Conservation (phyloP, 345 rosid genomes). For the Diplotaxis tenuifolia region DNA sequence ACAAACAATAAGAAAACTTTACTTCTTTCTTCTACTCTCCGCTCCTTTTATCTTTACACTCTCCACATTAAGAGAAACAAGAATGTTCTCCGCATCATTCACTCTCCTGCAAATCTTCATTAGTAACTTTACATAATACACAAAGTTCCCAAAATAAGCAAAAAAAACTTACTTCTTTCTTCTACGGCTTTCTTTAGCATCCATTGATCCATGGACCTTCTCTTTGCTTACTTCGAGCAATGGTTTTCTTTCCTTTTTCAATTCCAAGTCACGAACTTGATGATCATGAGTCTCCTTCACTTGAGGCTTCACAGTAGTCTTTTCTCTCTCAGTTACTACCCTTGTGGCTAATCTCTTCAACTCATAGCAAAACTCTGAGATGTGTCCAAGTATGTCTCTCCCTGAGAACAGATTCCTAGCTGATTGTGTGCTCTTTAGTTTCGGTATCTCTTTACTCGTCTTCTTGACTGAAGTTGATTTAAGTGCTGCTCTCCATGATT, state of each 20-base stretch:
- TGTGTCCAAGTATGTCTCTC: constrained; percentile 66
- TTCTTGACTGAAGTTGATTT: constrained; percentile 64
- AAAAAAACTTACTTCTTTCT: constrained; percentile 51
- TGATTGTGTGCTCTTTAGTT: constrained; percentile 69
- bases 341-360: constrained; percentile 74
- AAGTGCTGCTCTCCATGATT: constrained; percentile 47
- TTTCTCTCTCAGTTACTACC: constrained; percentile 58
- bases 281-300: constrained; percentile 34
- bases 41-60: constrained; percentile 49
- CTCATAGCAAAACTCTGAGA: constrained; percentile 78
- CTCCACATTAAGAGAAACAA: constrained; percentile 51
- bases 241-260: constrained; percentile 57
- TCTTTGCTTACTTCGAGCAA: constrained; percentile 46
- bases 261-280: constrained; percentile 36
- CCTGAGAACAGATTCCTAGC: constrained; percentile 81
- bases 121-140: neutral
- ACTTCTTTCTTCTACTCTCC: constrained; percentile 52
- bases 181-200: constrained; percentile 45
- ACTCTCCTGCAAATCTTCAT: constrained; percentile 27
- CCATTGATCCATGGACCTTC: constrained; percentile 34
- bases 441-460: constrained; percentile 45
- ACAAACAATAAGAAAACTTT: constrained; percentile 25
- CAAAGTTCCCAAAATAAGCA: neutral
- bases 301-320: constrained; percentile 29
- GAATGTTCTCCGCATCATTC: too few relatives aligned